phyloP scores from a whole-genome alignment of 129 eudicot genomes.

The Erigeron canadensis region DNA sequence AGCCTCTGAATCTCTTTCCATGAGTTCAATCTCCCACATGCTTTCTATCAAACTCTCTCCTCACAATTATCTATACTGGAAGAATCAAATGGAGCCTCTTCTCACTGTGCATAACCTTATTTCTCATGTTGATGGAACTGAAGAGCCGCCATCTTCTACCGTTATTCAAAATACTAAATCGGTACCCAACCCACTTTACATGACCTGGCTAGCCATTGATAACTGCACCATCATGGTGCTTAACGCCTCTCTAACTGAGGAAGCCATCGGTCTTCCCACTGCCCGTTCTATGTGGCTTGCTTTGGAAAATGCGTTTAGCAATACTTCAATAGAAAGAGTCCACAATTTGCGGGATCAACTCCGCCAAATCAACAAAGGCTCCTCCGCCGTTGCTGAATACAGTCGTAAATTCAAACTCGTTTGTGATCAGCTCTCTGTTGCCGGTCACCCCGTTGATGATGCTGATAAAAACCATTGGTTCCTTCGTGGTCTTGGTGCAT shows the following conservation, averaged over 20 bases:
- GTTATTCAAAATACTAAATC: neutral
- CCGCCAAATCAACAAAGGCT: neutral
- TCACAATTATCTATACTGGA: too few relatives aligned
- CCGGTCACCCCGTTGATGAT: neutral
- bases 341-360: neutral
- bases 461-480: neutral
- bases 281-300: neutral
- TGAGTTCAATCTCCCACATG: too few relatives aligned
- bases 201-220: neutral
- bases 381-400: neutral
- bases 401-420: neutral
- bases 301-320: neutral
- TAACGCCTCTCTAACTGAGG: neutral
- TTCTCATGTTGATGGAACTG: neutral
- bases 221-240: neutral
- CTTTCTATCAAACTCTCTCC: too few relatives aligned
- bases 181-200: neutral
- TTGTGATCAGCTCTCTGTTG: neutral
- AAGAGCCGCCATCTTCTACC: neutral
- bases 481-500: neutral
- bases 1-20: too few relatives aligned
- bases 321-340: neutral
- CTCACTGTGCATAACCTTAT: too few relatives aligned
- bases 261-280: neutral
- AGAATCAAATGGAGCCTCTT: too few relatives aligned